Evolutionary conservation across 1,284 basidiomycete species (phyloP).

Genomic region (Boletus sp.): DNA sequence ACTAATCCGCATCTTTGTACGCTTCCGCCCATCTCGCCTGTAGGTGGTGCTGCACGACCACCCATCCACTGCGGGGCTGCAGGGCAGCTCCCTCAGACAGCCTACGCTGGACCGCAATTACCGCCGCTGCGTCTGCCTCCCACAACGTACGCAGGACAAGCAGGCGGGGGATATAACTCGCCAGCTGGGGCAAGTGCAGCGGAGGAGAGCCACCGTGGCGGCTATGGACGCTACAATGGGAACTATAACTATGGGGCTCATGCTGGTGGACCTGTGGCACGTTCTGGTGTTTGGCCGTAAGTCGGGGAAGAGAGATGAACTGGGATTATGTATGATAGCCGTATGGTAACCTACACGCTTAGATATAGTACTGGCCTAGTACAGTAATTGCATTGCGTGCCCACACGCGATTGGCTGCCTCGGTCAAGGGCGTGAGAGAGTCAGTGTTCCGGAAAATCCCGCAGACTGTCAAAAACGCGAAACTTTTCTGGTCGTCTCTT

Average conservation of each 20-base stretch:
- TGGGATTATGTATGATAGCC: conserved; percentile 24
- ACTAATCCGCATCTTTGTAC: conserved; percentile 9
- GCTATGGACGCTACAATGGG: conserved; percentile 28
- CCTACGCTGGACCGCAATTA: conserved; percentile 24
- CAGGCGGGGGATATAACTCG: conserved; percentile 25
- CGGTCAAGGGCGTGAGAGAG: conserved; percentile 39
- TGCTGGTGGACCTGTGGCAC: conserved; percentile 24
- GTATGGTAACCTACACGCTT: conserved; percentile 14
- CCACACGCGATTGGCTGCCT: conserved; percentile 14
- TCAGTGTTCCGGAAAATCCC: conserved; percentile 38
- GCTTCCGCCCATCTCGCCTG: conserved; percentile 26
- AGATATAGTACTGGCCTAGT: conserved; percentile 10
- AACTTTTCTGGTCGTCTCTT: conserved; percentile 35
- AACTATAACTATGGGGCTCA: conserved; percentile 25
- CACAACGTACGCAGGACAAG: conserved; percentile 19
- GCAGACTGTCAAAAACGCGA: conserved; percentile 36
- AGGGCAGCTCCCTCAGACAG: conserved; percentile 20
- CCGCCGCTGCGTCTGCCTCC: conserved; percentile 31
- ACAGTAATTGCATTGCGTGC: conserved; percentile 3
- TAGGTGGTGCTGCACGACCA: conserved; percentile 11
- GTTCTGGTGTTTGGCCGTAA: conserved; percentile 31
- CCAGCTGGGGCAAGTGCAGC: conserved; percentile 13
- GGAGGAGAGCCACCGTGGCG: conserved; percentile 23
- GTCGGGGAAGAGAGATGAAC: conserved; percentile 1
- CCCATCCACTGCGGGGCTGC: conserved; percentile 16